Evolutionary conservation across 2,329 filamentous ascomycete species (phyloP).

Genomic region (Colletotrichum sp.): DNA sequence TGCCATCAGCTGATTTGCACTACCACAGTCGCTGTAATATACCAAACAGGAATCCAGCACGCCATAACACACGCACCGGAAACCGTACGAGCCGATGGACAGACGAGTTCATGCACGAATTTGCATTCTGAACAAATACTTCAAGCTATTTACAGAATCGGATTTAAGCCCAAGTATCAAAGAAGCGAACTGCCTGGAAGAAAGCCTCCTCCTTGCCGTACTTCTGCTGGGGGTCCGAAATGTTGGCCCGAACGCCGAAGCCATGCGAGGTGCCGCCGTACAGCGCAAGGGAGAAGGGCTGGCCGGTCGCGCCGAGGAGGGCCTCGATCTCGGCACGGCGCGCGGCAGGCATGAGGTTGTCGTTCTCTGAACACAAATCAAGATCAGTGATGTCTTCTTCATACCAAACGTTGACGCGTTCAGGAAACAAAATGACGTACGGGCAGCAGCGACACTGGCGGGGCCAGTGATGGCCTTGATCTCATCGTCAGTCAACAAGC

Average conservation of each 20-base stretch:
- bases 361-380: conserved; percentile 49
- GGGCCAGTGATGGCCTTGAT: conserved; percentile 61
- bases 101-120: not conserved
- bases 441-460: conserved; percentile 66
- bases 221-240: conserved; percentile 53
- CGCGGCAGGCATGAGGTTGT: conserved; percentile 61
- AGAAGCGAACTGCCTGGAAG: conserved; percentile 77
- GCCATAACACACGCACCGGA: not conserved
- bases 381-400: not conserved
- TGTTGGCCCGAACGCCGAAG: conserved; percentile 73
- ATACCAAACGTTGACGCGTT: not conserved
- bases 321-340: conserved; percentile 62
- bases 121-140: not conserved
- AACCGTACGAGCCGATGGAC: not conserved
- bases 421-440: conserved; percentile 33
- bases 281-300: conserved; percentile 71
- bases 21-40: not conserved
- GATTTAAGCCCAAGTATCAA: conserved; percentile 55
- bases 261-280: conserved; percentile 75
- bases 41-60: not conserved
- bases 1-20: not conserved
- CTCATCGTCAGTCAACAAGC: conserved; percentile 64
- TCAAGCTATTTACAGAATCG: not conserved
- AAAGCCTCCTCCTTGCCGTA: conserved; percentile 84
- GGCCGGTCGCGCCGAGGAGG: conserved; percentile 55